Evolutionary conservation across 139 green algal genomes (phyloP).

Genomic region (Chlamydomonas sp.): DNA sequence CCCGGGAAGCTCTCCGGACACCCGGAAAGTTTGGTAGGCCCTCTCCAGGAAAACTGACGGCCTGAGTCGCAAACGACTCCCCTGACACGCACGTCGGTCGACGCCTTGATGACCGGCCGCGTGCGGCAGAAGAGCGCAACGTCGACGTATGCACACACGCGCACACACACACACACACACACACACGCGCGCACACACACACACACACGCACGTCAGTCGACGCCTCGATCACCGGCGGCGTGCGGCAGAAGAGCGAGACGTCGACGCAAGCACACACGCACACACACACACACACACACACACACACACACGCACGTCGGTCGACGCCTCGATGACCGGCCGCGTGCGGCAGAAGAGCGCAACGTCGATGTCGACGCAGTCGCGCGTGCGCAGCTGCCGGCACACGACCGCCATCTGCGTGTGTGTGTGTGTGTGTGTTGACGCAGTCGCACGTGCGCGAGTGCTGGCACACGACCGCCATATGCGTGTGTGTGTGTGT

Average conservation of each 20-base stretch:
- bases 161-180: no score
- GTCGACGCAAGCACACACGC: slow-evolving; percentile 34
- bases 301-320: slow-evolving; percentile 15
- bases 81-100: slow-evolving; percentile 17
- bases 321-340: slow-evolving; percentile 55
- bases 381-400: slow-evolving; percentile 42
- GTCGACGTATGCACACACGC: slow-evolving; percentile 34
- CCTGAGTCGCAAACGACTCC: no score
- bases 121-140: slow-evolving; percentile 48
- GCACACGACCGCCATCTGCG: no score
- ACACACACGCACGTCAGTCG: slow-evolving; percentile 16
- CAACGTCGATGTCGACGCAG: slow-evolving; percentile 30
- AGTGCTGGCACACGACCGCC: no score
- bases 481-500: no score
- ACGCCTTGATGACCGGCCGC: slow-evolving; percentile 55
- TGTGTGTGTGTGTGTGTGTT: slow-evolving; percentile 4
- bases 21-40: no score
- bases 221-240: slow-evolving; percentile 55
- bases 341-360: slow-evolving; percentile 47
- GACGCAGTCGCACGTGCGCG: no score
- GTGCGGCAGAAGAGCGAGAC: slow-evolving; percentile 50
- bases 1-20: no score
- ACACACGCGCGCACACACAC: no score
- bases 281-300: slow-evolving; percentile 24
- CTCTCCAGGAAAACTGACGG: no score